phyloP scores from a whole-genome alignment of 2,329 filamentous ascomycete species.

The Trichophyton mentagrophytes region DNA sequence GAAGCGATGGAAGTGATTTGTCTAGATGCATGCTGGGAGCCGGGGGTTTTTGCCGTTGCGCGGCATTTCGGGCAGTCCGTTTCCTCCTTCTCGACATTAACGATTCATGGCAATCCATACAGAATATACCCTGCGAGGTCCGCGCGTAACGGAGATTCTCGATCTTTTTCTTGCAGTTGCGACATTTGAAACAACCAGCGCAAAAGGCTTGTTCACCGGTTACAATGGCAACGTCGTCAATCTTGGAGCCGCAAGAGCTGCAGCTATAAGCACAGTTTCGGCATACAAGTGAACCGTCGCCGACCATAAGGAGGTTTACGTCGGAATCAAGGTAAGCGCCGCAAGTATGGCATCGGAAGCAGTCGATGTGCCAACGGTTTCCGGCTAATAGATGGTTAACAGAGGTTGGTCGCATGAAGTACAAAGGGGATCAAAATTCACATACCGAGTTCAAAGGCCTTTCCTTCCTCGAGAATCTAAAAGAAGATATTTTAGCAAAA shows the following conservation, averaged over 20 bases:
- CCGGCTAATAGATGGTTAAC: constrained; percentile 49
- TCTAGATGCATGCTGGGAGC: constrained; percentile 52
- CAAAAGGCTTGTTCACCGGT: constrained; percentile 98
- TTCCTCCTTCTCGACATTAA: constrained; percentile 86
- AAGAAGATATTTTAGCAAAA: constrained; percentile 6
- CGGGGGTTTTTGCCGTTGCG: constrained; percentile 19
- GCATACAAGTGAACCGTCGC: constrained; percentile 95
- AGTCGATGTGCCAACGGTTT: constrained; percentile 97
- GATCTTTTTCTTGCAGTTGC: constrained; percentile 97
- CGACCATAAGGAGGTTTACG: constrained; percentile 89
- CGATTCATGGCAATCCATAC: constrained; percentile 97
- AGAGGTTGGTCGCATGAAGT: constrained; percentile 10
- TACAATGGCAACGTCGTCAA: constrained; percentile 92
- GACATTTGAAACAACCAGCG: constrained; percentile 89
- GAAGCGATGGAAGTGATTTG: constrained; percentile 84
- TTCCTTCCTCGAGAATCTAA: constrained; percentile 94
- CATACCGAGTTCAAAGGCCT: constrained; percentile 91
- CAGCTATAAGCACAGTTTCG: constrained; percentile 99
- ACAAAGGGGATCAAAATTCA: constrained; percentile 17
- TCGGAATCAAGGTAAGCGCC: constrained; percentile 93
- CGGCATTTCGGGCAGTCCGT: constrained; percentile 32
- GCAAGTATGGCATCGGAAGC: constrained; percentile 95
- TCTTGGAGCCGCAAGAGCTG: constrained; percentile 91
- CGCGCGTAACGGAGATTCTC: constrained; percentile 95
- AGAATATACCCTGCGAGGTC: constrained; percentile 97